Base-by-base conservation (phyloP, 148 eudicot genomes). In the Selenicereus undatus region DNA sequence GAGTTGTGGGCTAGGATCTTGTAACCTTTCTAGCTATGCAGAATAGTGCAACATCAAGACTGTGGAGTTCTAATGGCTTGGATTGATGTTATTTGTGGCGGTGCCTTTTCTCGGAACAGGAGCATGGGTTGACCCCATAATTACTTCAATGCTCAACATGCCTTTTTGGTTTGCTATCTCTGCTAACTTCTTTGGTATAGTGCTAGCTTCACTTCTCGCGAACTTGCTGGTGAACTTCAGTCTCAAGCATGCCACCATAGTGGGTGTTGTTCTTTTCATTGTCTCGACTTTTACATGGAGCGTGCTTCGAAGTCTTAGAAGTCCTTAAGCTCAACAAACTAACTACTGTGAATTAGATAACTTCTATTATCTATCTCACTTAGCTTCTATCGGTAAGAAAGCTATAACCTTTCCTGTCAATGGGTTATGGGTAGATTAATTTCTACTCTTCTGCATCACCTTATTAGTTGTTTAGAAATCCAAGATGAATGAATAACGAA, bases 101-200 rank as follows among this genome's bases (percentile, higher is more conserved):
- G 99, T 92, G 62, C 99, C 99, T 13, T 96, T 93, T 74, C 98
- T 95, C 13, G 99, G 98, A 21, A 93, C 99, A 1, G 99, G 99
- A 50, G 99, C 98, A 52, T 95, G 98, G 98, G 89, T 91, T 20
- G 99, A 98, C 68, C 95, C 99, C 48, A 87, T 93, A 76, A 87
- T 96, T 39, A 95, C 99, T 66, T 91, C 98, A 20, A 83, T 96
- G 72, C 90, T 96, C 20, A 97, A 96, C 71, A 96, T 96, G 93
- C 99, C 98, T 13, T 91, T 93, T 76, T 91, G 97, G 97, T 36
- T 90, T 52, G 98, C 90, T 43, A 73, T 93, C 26, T 87, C 97
- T 3, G 95, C 98, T 16, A 93, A 96, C 80, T 92, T 96, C 84
- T 90, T 87, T 22, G 98, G 99, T 24, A 98, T 96, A 70, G 95